Base-by-base conservation (phyloP, 495 filamentous ascomycete species). In the Podospora australis region DNA sequence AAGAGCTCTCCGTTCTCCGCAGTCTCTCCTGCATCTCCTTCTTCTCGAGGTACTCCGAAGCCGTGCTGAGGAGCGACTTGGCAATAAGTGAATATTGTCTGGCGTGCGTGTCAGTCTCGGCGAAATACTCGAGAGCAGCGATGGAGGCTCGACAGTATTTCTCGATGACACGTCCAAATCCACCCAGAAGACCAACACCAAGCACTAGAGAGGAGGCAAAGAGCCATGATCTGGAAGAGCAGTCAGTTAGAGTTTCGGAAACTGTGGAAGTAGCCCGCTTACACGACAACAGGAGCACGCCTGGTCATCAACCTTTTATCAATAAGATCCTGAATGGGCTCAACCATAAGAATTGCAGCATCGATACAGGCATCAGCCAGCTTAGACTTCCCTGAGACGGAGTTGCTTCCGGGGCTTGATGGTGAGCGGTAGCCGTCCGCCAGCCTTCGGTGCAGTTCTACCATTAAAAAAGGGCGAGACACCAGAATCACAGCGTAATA, bases 401-500 rank as follows among this genome's bases (percentile, higher is more conserved):
- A 13, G 9, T 34, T 29, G 28, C 30, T 2, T 10, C 34, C 4
- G 21, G 24, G 3, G 44, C 40, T 30, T 30, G 6, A 6, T 1
- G 38, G 38, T 14, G 56, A 39, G 6, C 50, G 22, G 9, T 23
- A 23, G 16, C 49, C 55, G 0, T 70, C 68, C 0, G 57, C 57
- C 10, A 73, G 48, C 10, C 70, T 59, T 25, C 62, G 65, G 44
- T 56, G 67, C 14, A 73, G 48, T 45, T 73, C 70, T 7, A 69
- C 70, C 70, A 73, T 73, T 40, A 73, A 57, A 21, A 73, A 73
- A 1, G 70, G 70, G 34, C 70, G 52, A 3, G 70, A 65, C 0
- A 73, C 68, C 13, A 73, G 58, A 46, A 73, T 72, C 22, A 73
- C 70, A 13, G 69, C 68, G 40, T 73, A 73, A 48, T 72, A 71